phyloP scores from a whole-genome alignment of 2,329 filamentous ascomycete species.

The Clonostachys chloroleuca region DNA sequence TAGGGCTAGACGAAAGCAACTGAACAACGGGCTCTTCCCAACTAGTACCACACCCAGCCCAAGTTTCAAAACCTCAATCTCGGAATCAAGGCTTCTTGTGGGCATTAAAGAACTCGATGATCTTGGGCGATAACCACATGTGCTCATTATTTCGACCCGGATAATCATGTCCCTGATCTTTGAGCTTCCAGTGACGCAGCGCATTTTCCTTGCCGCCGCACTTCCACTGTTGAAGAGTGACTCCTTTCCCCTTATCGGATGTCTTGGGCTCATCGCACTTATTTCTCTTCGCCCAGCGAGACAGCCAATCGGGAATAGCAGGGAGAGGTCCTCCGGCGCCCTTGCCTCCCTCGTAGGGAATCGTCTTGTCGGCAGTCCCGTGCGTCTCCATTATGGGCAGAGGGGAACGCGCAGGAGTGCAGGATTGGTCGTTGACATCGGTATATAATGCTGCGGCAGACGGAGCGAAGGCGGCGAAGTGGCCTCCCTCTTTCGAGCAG shows the following conservation, averaged over 20 bases:
- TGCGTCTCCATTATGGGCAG: slow-evolving; percentile 40
- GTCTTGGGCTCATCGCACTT: slow-evolving; percentile 23
- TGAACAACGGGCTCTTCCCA: no score
- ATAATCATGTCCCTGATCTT: no score
- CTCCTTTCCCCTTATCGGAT: not conserved
- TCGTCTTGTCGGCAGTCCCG: slow-evolving; percentile 33
- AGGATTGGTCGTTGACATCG: slow-evolving; percentile 23
- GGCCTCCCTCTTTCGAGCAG: slow-evolving; percentile 30
- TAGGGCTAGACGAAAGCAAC: no score
- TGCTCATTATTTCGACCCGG: no score
- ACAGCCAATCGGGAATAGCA: slow-evolving; percentile 28
- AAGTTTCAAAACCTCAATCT: no score
- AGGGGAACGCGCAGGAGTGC: slow-evolving; percentile 27
- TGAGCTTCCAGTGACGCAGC: no score
- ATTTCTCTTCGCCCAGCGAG: slow-evolving; percentile 34
- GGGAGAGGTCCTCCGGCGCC: slow-evolving; percentile 35
- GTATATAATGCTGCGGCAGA: slow-evolving; percentile 41
- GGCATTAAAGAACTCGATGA: no score
- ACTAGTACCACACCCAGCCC: no score
- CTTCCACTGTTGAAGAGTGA: no score
- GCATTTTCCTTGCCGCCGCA: no score
- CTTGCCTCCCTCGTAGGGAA: slow-evolving; percentile 33
- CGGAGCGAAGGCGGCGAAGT: slow-evolving; percentile 39
- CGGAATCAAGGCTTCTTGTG: no score
- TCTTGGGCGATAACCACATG: no score